Evolutionary conservation across 2,329 filamentous ascomycete genomes (phyloP).

Genomic region (Myrmaecium sp.): DNA sequence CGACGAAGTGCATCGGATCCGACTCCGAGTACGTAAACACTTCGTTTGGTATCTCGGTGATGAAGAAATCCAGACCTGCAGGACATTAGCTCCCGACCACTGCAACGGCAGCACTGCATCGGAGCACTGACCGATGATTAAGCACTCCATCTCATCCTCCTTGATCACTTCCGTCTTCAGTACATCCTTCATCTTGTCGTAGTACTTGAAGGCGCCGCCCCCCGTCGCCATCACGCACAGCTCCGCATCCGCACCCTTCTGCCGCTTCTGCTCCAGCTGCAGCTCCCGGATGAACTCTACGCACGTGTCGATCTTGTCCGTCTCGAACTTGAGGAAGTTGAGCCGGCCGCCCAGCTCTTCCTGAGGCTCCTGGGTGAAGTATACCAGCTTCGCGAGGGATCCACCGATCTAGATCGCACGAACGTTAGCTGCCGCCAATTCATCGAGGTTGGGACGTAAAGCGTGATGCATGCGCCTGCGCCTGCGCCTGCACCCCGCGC

Average conservation of each 20-base stretch:
- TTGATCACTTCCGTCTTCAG: slow-evolving; percentile 75
- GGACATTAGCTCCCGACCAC: background rate
- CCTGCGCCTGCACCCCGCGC: too few species aligned
- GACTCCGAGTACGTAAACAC: slow-evolving; percentile 83
- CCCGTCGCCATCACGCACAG: slow-evolving; percentile 91
- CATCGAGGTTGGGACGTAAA: too few species aligned
- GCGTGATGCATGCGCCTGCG: too few species aligned
- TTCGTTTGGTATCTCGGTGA: slow-evolving; percentile 90
- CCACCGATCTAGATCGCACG: slow-evolving; percentile 59
- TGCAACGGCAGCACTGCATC: background rate
- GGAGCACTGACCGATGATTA: slow-evolving; percentile 63
- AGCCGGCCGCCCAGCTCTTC: slow-evolving; percentile 71
- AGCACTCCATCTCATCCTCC: slow-evolving; percentile 97
- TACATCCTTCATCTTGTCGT: slow-evolving; percentile 71
- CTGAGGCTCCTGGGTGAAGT: slow-evolving; percentile 79
- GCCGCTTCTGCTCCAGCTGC: slow-evolving; percentile 61
- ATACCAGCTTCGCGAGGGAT: slow-evolving; percentile 88
- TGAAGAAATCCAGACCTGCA: slow-evolving; percentile 89
- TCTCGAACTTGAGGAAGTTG: slow-evolving; percentile 94
- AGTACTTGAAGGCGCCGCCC: slow-evolving; percentile 91
- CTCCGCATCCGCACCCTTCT: slow-evolving; percentile 57
- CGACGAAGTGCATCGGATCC: slow-evolving; percentile 78
- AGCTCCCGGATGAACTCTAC: slow-evolving; percentile 80
- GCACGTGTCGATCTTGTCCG: slow-evolving; percentile 81
- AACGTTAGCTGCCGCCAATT: background rate